Evolutionary conservation across 2,329 filamentous ascomycete genomes (phyloP), one percentile per base, ranked within the genome.

Genomic region (Colletotrichum camelliae): DNA sequence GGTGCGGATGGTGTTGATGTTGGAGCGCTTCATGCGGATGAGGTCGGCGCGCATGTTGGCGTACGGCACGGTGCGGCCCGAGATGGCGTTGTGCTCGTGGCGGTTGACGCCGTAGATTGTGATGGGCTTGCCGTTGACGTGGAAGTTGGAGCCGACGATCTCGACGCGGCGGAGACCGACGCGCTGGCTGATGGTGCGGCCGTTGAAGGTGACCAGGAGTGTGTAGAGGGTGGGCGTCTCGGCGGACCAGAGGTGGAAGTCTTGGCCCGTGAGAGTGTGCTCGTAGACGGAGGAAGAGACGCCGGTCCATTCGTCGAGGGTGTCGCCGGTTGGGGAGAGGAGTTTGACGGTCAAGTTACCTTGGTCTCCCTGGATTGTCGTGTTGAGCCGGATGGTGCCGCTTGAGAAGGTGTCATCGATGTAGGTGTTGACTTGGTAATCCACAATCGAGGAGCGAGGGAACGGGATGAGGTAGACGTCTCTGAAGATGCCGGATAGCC

Each of bases 71-170:
- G 92, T 87, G 1, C 92, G 89, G 2, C 93, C 93, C 6, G 88
- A 88, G 69, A 88, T 83, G 0, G 91, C 90, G 78, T 94, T 91
- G 77, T 95, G 92, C 74, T 95, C 93, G 77, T 95, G 93, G 35
- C 93, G 88, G 79, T 95, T 95, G 9, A 92, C 91, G 2, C 93
- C 93, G n/a, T 91, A 90, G 77, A 95, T 87, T 15, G 93, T 89
- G 67, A 95, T 88, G 0, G 91, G 87, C n/a, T 87, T 87, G 4
- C 93, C 92, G 71, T 95, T 95, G 77, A 95, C 90, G 62, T 88
- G 87, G 77, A 94, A 87, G 24, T 93, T 85, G 0, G 91, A 90
- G 39, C 91, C 86, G 35, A 90, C 89, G 48, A 94, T 87, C 78
- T 93, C 91, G 0, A 92, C 87, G 10, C 87, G 86, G 8, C 93